Evolutionary conservation across 306 rosid genomes (phyloP).

Genomic region (Comarum palustre): DNA sequence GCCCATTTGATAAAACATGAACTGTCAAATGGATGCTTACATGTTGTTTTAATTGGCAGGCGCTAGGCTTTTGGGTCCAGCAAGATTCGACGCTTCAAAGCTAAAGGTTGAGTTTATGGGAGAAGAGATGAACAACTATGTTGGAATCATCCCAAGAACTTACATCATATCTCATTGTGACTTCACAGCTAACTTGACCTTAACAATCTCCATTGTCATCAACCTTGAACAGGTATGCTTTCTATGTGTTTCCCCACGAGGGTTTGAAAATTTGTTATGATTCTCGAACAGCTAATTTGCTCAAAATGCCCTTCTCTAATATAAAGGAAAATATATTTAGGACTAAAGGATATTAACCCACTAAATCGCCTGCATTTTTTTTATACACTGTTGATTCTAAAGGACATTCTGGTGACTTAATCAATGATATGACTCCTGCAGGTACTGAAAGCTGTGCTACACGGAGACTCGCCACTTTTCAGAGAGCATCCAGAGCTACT

Average conservation of each 20-base stretch:
- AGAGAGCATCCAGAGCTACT: constrained; percentile 66
- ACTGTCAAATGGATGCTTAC: not conserved
- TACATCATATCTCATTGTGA: constrained; percentile 92
- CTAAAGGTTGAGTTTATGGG: constrained; percentile 67
- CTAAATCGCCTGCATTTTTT: not conserved
- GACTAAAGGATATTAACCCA: not conserved
- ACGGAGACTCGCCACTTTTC: constrained; percentile 74
- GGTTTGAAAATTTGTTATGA: not conserved
- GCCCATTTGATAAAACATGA: not conserved
- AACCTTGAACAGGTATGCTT: constrained; percentile 78
- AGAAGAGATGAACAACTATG: constrained; percentile 47
- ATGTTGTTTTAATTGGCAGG: constrained; percentile 33
- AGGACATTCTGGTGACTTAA: not conserved
- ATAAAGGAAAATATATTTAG: not conserved
- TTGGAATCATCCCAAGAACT: constrained; percentile 80
- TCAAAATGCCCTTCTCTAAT: not conserved
- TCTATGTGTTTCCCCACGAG: not conserved
- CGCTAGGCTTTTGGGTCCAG: constrained; percentile 77
- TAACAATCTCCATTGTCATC: constrained; percentile 87
- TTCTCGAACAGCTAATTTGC: too few species aligned
- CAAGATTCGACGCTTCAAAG: constrained; percentile 83
- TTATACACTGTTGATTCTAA: not conserved
- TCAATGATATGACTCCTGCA: constrained; percentile 20
- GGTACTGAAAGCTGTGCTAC: constrained; percentile 78
- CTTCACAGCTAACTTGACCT: constrained; percentile 88